Conservation (phyloP, 23 red algal genomes). For the Pyropia yezoensis region DNA sequence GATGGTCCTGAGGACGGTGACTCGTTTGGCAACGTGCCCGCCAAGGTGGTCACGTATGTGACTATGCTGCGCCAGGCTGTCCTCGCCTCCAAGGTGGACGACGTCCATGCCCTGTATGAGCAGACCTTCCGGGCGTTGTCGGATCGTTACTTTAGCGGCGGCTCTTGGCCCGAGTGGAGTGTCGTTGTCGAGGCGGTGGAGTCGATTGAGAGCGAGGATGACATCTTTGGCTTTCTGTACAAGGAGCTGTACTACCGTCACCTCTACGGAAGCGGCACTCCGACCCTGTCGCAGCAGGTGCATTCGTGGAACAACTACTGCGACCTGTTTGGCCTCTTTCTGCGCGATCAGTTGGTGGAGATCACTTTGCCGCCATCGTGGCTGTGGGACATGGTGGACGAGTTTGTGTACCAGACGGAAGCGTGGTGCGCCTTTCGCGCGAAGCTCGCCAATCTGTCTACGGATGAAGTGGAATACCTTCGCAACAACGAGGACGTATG, state of each 20-base stretch:
- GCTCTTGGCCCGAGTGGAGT: constrained; percentile 47
- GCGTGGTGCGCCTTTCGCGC: constrained; percentile 81
- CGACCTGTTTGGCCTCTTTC: constrained; percentile 57
- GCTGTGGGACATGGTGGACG: constrained; percentile 98
- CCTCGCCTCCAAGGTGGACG: constrained; percentile 46
- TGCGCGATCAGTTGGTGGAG: constrained; percentile 60
- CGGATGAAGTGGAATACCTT: constrained; percentile 72
- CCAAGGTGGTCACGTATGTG: constrained; percentile 50
- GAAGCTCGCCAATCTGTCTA: constrained; percentile 51
- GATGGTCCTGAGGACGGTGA: neutral
- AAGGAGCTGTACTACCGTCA: constrained; percentile 92
- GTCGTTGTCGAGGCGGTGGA: constrained; percentile 37
- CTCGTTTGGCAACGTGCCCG: constrained; percentile 42
- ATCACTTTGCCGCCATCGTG: constrained; percentile 85
- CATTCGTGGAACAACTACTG: constrained; percentile 92
- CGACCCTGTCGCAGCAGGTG: constrained; percentile 59
- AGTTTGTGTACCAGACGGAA: constrained; percentile 99
- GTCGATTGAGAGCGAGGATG: constrained; percentile 9
- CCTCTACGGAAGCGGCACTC: constrained; percentile 61
- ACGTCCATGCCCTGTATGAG: constrained; percentile 89
- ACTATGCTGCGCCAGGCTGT: constrained; percentile 52
- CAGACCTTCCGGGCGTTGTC: constrained; percentile 49
- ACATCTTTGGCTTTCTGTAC: constrained; percentile 77
- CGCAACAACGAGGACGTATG: constrained; percentile 65
- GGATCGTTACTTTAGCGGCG: constrained; percentile 67